Evolutionary conservation across 2,329 filamentous ascomycete genomes (phyloP), one percentile per base, ranked within the genome.

Genomic region (Ophiosphaerella korrae): DNA sequence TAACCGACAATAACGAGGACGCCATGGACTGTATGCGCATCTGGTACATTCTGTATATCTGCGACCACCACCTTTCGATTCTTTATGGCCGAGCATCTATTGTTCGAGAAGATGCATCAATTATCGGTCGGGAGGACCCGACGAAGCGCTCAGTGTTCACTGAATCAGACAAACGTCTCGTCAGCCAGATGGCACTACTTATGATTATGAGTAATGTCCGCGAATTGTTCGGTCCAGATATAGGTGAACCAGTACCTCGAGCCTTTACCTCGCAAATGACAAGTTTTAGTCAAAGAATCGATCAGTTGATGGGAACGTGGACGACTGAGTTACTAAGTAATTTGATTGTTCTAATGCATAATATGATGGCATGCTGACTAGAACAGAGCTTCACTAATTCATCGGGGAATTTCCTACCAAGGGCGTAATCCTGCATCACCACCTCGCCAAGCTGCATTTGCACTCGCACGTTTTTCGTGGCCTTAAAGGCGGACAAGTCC

Each of bases 61-160:
- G 84, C 60, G 85, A 88, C 60, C 84, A 86, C 53, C 85, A 88
- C 64, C 82, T 87, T 24, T 84, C 82, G 14, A 86, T 85, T 18
- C 72, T 85, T 0, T 86, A 87, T 46, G 82, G 83, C 2, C 75
- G 84, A 2, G 81, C 82, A 1, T 80, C 82, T 0, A 80, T 85
- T 7, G 81, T 85, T 0, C 80, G 82, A 24, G 83, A 86, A 44
- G 82, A 86, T 46, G 70, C 76, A 12, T 79, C 81, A 0, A 82
- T 86, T 34, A 79, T 82, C 42, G 82, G 82, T 5, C 82, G 82
- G 73, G 82, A 85, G 44, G 74, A 76, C 1, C 82, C 86, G 38
- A 68, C 85, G n/a, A 75, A 79, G 32, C 76, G 78, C 0, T 75
- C 81, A 0, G 73, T 79, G 16, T 77, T 81, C 3, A 82, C 77